These are phyloP conservation scores for Rhodofomes roseus DNA, from an alignment of 1,284 basidiomycete species.

Conservation along the genomic window DNA sequence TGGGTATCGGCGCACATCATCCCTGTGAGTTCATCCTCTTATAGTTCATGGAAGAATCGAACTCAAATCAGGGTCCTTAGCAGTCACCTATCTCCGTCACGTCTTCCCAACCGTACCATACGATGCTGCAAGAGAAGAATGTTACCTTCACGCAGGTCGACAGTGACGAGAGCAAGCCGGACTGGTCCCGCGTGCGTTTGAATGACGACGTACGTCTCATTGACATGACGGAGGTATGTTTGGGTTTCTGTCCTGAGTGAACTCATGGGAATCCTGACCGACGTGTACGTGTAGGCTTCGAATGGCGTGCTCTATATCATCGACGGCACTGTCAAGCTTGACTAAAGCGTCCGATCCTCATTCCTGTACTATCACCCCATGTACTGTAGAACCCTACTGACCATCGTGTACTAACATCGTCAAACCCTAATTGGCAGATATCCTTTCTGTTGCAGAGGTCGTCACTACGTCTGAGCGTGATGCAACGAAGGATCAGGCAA, in stretches of 20 bases:
- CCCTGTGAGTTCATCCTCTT: slow-evolving; percentile 41
- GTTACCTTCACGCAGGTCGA: slow-evolving; percentile 45
- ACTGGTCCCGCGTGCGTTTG: slow-evolving; percentile 55
- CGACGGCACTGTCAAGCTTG: slow-evolving; percentile 53
- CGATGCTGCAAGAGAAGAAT: slow-evolving; percentile 51
- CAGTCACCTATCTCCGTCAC: slow-evolving; percentile 32
- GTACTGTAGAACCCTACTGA: background rate
- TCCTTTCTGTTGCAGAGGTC: too few relatives aligned
- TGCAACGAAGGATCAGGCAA: too few relatives aligned
- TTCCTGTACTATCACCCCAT: background rate
- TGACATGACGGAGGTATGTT: slow-evolving; percentile 52
- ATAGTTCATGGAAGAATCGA: too few relatives aligned
- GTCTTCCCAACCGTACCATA: slow-evolving; percentile 35
- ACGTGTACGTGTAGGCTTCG: slow-evolving; percentile 41
- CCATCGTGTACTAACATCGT: background rate
- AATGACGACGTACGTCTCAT: slow-evolving; percentile 51
- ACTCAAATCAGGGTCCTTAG: too few relatives aligned
- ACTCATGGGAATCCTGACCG: background rate
- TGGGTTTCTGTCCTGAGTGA: background rate
- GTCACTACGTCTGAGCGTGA: too few relatives aligned
- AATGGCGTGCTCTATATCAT: slow-evolving; percentile 73
- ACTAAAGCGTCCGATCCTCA: slow-evolving; percentile 20
- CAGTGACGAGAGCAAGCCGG: slow-evolving; percentile 34
- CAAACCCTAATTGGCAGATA: background rate
- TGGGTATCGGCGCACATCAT: slow-evolving; percentile 77